Evolutionary conservation across 495 filamentous ascomycete species (phyloP).

Genomic region (Annulohypoxylon bovei): DNA sequence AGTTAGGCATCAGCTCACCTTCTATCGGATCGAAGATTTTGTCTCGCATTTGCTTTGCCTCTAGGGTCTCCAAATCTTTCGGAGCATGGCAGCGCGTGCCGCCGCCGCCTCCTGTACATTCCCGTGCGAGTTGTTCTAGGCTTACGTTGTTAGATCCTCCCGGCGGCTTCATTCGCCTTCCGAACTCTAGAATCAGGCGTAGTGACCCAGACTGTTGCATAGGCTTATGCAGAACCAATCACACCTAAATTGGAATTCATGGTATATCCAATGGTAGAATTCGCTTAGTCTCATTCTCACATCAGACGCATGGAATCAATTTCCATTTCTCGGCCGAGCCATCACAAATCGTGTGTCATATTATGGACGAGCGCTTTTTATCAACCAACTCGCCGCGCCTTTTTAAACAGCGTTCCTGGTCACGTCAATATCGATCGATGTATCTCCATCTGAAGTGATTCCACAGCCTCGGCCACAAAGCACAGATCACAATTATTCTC

Average conservation of each 20-base stretch:
- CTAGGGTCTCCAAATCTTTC: slow-evolving; percentile 8
- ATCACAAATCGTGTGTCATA: not conserved
- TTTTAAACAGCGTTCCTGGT: slow-evolving; percentile 9
- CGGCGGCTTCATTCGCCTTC: slow-evolving; percentile 18
- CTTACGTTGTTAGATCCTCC: slow-evolving; percentile 32
- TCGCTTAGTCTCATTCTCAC: slow-evolving; percentile 23
- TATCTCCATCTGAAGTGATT: slow-evolving; percentile 3
- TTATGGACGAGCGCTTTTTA: slow-evolving; percentile 11
- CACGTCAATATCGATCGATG: slow-evolving; percentile 3
- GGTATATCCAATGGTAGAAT: slow-evolving; percentile 21
- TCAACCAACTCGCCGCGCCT: slow-evolving; percentile 10
- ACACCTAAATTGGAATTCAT: slow-evolving; percentile 11
- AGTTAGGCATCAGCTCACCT: slow-evolving; percentile 3
- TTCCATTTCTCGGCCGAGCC: slow-evolving; percentile 20
- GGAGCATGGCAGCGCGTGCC: slow-evolving; percentile 15
- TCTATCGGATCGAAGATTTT: slow-evolving; percentile 5
- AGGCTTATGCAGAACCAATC: slow-evolving; percentile 31
- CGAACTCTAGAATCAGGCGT: slow-evolving; percentile 17
- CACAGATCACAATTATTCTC: slow-evolving; percentile 6
- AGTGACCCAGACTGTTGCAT: slow-evolving; percentile 12
- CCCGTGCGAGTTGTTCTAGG: slow-evolving; percentile 6
- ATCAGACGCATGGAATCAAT: slow-evolving; percentile 28
- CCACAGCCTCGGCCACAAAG: slow-evolving; percentile 1
- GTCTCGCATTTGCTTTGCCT: slow-evolving; percentile 15
- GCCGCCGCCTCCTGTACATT: slow-evolving; percentile 28